These are phyloP conservation scores for Linnemannia schmuckeri DNA, from an alignment of 192 early-diverging fungal genomes.

Conservation along the genomic window DNA sequence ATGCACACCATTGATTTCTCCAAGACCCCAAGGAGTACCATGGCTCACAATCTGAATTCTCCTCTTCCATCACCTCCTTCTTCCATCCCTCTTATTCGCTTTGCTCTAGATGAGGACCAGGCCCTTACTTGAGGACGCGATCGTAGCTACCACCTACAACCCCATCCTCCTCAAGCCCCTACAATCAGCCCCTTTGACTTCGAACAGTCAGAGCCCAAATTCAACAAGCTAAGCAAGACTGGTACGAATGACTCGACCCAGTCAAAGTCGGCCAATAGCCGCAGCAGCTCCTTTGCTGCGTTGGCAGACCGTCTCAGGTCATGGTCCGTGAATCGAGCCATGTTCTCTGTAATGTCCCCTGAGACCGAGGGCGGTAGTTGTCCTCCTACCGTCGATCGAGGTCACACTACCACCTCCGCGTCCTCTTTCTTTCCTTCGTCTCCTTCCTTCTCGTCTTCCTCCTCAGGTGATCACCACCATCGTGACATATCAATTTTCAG, in stretches of 20 bases:
- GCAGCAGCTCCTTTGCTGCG: constrained; percentile 13
- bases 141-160: not conserved
- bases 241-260: constrained; percentile 8
- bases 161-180: not conserved
- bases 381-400: not conserved
- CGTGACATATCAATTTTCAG: constrained; percentile 9
- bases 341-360: not conserved
- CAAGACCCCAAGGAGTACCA: not conserved
- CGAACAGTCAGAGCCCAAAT: not conserved
- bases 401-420: not conserved
- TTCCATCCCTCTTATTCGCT: not conserved
- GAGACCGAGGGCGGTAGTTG: not conserved
- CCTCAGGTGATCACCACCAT: not conserved
- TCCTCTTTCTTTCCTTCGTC: not conserved
- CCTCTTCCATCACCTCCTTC: not conserved
- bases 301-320: constrained; percentile 29
- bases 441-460: not conserved
- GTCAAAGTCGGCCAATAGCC: not conserved
- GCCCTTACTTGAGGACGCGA: not conserved
- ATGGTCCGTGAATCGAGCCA: not conserved
- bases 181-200: not conserved
- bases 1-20: not conserved
- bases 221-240: not conserved
- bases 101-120: not conserved
- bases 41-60: not conserved